Conservation (phyloP, 805 yeast genomes). For the Lachancea fermentati region DNA sequence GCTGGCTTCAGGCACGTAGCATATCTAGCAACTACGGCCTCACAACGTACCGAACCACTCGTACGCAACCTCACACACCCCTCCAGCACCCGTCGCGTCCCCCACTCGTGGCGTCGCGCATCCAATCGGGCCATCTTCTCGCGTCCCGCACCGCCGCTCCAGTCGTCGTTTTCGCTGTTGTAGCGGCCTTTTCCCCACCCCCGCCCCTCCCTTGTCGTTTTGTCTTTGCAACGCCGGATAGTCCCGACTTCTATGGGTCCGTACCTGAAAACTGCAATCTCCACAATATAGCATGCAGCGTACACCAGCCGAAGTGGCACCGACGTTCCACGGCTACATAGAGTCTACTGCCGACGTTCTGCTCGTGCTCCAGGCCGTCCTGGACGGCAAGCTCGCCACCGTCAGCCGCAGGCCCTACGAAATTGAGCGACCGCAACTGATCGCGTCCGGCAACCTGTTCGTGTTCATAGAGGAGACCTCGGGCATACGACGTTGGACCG, state of each 20-base stretch:
- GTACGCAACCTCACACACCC: too few species aligned
- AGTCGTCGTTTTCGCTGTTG: background rate
- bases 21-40: too few species aligned
- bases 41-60: too few species aligned
- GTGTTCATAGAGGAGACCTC: slow-evolving; percentile 78
- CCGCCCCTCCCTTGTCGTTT: too few species aligned
- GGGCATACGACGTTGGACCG: slow-evolving; percentile 93
- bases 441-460: slow-evolving; percentile 73
- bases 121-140: background rate
- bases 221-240: background rate
- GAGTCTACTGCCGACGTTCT: slow-evolving; percentile 81
- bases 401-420: slow-evolving; percentile 81
- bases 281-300: slow-evolving; percentile 1
- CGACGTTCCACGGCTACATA: slow-evolving; percentile 69
- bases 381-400: slow-evolving; percentile 52
- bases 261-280: background rate
- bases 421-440: slow-evolving; percentile 59
- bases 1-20: too few species aligned
- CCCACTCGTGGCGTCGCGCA: background rate
- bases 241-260: background rate
- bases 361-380: slow-evolving; percentile 70
- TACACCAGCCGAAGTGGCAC: slow-evolving; percentile 30
- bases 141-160: too few species aligned
- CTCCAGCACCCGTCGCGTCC: too few species aligned
- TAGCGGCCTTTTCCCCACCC: background rate